phyloP scores from a whole-genome alignment of 2,329 filamentous ascomycete species.

The Curvularia eragrostidis region DNA sequence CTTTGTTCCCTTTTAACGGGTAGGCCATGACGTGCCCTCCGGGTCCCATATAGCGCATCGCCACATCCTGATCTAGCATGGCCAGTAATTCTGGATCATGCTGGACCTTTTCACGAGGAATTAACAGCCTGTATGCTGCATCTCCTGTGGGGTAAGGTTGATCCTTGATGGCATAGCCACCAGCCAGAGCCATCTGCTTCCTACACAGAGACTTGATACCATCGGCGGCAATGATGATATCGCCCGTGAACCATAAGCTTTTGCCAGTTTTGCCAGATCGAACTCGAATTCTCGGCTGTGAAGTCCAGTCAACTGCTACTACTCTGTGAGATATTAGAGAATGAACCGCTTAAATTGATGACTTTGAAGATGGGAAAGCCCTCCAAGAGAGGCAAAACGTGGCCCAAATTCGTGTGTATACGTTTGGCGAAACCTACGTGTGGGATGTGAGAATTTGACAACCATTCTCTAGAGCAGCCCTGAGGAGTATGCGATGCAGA shows the following conservation, averaged over 20 bases:
- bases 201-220: not conserved
- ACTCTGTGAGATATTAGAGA: not conserved
- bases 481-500: too few relatives aligned
- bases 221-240: not conserved
- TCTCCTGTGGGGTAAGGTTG: not conserved
- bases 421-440: too few relatives aligned
- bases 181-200: too few relatives aligned
- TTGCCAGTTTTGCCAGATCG: not conserved
- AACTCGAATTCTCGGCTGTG: not conserved
- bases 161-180: not conserved
- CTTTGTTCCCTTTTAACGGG: not conserved
- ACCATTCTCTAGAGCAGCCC: too few relatives aligned
- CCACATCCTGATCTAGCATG: not conserved
- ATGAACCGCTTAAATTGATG: too few relatives aligned
- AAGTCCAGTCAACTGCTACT: not conserved
- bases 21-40: not conserved
- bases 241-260: not conserved
- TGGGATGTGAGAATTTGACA: too few relatives aligned
- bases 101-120: not conserved
- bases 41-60: not conserved
- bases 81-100: not conserved
- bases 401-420: too few relatives aligned
- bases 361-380: too few relatives aligned
- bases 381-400: too few relatives aligned
- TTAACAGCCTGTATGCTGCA: not conserved